Evolutionary conservation across 371 early-diverging fungal species (phyloP).

Genomic region (Phascolomyces articulosus): DNA sequence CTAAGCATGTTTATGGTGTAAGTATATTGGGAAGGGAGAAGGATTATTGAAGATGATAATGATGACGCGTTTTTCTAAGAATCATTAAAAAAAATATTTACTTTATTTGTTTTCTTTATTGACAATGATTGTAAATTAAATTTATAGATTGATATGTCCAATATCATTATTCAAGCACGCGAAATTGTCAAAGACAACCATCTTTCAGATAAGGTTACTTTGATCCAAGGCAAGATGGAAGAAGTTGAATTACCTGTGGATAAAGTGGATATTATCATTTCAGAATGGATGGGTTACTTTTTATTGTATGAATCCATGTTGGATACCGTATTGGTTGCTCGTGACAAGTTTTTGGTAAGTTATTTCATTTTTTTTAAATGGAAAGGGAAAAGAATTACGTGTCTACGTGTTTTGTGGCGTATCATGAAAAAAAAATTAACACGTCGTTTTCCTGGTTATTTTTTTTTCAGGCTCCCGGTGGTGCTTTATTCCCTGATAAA

Average conservation of each 20-base stretch:
- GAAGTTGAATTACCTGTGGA: slow-evolving; percentile 91
- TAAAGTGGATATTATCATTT: slow-evolving; percentile 93
- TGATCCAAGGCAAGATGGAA: slow-evolving; percentile 97
- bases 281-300: slow-evolving; percentile 99
- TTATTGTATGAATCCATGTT: slow-evolving; percentile 98
- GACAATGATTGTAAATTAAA: no score
- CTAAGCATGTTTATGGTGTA: slow-evolving; percentile 91
- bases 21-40: no score
- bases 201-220: slow-evolving; percentile 78
- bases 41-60: no score
- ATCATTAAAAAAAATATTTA: no score
- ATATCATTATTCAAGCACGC: slow-evolving; percentile 92
- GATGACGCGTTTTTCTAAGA: no score
- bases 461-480: slow-evolving; percentile 56
- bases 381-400: no score
- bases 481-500: slow-evolving; percentile 91
- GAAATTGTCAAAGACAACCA: slow-evolving; percentile 90
- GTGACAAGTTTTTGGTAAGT: slow-evolving; percentile 88
- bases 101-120: no score
- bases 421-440: background rate
- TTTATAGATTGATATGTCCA: slow-evolving; percentile 96
- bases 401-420: no score
- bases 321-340: slow-evolving; percentile 94
- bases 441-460: background rate
- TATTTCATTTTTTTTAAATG: background rate